These are phyloP conservation scores for Ophiosphaerella narmari DNA, from an alignment of 2,329 filamentous ascomycete species.

Conservation along the genomic window DNA sequence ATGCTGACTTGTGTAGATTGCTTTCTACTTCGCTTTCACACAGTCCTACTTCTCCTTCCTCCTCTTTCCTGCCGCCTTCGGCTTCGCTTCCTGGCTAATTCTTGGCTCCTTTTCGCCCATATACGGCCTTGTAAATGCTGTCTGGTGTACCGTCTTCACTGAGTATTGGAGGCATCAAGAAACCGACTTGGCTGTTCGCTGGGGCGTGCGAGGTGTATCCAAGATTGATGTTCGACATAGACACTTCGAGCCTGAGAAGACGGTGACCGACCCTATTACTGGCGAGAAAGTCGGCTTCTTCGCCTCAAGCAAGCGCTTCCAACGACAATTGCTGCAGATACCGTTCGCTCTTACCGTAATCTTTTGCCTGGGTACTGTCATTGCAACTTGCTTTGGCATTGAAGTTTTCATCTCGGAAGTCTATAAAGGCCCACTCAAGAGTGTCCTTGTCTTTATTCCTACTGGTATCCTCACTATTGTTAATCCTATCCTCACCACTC, in stretches of 20 bases:
- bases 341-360: conserved; percentile 81
- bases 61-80: conserved; percentile 78
- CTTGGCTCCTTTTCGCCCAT: conserved; percentile 81
- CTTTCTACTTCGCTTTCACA: conserved; percentile 94
- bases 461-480: conserved; percentile 83
- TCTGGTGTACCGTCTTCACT: conserved; percentile 88
- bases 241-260: conserved; percentile 79
- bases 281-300: conserved; percentile 79
- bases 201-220: conserved; percentile 86
- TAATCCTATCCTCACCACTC: conserved; percentile 75
- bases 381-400: conserved; percentile 84
- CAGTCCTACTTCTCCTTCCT: conserved; percentile 89
- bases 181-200: conserved; percentile 80
- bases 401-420: conserved; percentile 96
- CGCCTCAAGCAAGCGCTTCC: conserved; percentile 73
- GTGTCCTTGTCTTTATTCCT: conserved; percentile 83
- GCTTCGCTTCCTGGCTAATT: conserved; percentile 77
- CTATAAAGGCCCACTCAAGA: conserved; percentile 86
- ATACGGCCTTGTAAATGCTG: conserved; percentile 75
- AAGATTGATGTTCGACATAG: conserved; percentile 76
- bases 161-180: conserved; percentile 98
- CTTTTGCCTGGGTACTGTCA: conserved; percentile 75
- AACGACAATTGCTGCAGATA: conserved; percentile 78
- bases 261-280: conserved; percentile 77
- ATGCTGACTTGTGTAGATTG: conserved; percentile 60